These are phyloP conservation scores for Schizosaccharomyces osmophilus DNA, from an alignment of 805 yeast genomes.

Conservation along the genomic window DNA sequence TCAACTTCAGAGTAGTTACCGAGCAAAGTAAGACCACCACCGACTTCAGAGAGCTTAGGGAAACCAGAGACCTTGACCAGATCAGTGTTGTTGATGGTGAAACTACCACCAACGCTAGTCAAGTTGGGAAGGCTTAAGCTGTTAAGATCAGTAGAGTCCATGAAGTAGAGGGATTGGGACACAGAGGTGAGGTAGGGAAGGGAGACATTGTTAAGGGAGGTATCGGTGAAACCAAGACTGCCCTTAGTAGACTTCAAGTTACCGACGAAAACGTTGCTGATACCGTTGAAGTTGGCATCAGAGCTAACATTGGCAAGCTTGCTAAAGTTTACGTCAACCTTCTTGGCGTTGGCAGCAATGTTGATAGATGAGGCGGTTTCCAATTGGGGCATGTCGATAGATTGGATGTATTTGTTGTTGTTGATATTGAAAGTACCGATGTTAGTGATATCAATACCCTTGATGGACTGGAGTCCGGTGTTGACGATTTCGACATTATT, in stretches of 20 bases:
- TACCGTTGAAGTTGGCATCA: constrained; percentile 51
- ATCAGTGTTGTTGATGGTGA: constrained; percentile 59
- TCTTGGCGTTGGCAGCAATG: constrained; percentile 66
- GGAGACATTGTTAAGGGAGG: constrained; percentile 23
- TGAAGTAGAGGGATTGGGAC: constrained; percentile 50
- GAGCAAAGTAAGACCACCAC: constrained; percentile 63
- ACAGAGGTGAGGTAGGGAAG: constrained; percentile 28
- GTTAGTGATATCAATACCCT: constrained; percentile 27
- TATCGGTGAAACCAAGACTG: constrained; percentile 58
- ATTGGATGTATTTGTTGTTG: constrained; percentile 60
- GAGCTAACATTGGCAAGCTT: constrained; percentile 65
- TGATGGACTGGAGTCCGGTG: neutral
- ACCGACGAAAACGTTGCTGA: constrained; percentile 45
- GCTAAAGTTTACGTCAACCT: constrained; percentile 29
- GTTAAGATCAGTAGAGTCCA: constrained; percentile 48
- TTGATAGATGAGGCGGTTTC: constrained; percentile 44
- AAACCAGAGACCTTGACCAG: constrained; percentile 47
- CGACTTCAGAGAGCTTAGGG: constrained; percentile 44
- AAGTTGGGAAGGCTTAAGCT: constrained; percentile 44
- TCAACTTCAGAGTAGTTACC: constrained; percentile 69
- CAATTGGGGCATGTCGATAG: constrained; percentile 45
- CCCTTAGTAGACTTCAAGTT: constrained; percentile 51
- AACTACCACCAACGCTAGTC: constrained; percentile 71
- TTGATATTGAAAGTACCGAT: constrained; percentile 46
- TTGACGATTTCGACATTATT: neutral